Evolutionary conservation across 2,329 filamentous ascomycete genomes (phyloP).

Genomic region (Apiospora marii): DNA sequence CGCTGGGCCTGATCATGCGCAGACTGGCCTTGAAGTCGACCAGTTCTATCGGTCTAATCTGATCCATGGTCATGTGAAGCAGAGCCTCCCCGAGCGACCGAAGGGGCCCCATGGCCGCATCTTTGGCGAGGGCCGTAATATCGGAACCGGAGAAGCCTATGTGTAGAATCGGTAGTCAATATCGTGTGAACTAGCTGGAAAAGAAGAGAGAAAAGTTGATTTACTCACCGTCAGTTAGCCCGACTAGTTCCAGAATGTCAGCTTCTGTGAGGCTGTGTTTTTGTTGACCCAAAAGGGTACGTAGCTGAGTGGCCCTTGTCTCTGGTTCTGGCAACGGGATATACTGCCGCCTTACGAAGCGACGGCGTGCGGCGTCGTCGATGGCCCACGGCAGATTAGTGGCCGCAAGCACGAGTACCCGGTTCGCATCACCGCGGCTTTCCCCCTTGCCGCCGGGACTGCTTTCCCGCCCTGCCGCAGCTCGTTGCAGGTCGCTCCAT

Average conservation of each 20-base stretch:
- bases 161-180: neutral
- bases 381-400: constrained; percentile 98
- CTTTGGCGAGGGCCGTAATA: constrained; percentile 95
- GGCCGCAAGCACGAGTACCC: constrained; percentile 91
- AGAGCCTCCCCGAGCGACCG: constrained; percentile 89
- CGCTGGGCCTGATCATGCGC: constrained; percentile 85
- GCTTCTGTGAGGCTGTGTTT: constrained; percentile 78
- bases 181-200: neutral
- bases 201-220: neutral
- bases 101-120: constrained; percentile 96
- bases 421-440: constrained; percentile 77
- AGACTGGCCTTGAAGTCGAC: constrained; percentile 86
- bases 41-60: constrained; percentile 87
- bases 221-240: constrained; percentile 79
- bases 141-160: constrained; percentile 96
- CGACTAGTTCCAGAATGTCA: constrained; percentile 79
- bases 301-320: constrained; percentile 81
- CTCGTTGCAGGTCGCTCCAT: constrained; percentile 93
- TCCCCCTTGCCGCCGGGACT: constrained; percentile 66
- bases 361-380: constrained; percentile 88
- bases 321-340: constrained; percentile 90
- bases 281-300: constrained; percentile 83
- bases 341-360: constrained; percentile 94
- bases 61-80: constrained; percentile 89
- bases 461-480: constrained; percentile 84